Base-by-base conservation (phyloP, 805 yeast genomes). In the Clavispora asparagi region DNA sequence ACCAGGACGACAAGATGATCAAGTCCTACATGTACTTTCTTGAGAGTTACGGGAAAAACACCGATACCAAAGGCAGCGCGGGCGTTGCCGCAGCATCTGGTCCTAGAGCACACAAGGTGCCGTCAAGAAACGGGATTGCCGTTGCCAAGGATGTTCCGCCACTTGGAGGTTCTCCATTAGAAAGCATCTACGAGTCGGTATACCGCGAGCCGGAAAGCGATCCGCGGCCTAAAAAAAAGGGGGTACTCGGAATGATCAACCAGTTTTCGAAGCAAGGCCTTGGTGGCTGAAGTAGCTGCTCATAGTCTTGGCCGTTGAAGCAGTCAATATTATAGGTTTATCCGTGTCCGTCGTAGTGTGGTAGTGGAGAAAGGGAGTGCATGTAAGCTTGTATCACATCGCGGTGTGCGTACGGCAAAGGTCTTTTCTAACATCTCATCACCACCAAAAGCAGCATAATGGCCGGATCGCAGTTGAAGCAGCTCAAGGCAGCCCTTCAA, bases 401-500 rank as follows among this genome's bases (percentile, higher is more conserved):
- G 27, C 29, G 39, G 27, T 6, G 39, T 36, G 39, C n/a, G 40
- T 39, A 37, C 40, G 17, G 30, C 41, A 25, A 33, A 33, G 45
- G 48, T 41, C 27, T 41, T 41, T 44, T 41, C 42, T 35, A 10
- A n/a, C 41, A 28, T 14, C 46, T 19, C 39, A 25, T 31, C 32
- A 14, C 31, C 17, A 30, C 11, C 38, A 16, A 33, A 33, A 33
- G 35, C 35, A 32, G 19, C 19, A 39, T 1, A 13, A 85, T 85
- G 94, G 92, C 85, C 32, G 95, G 95, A 31, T 87, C 96, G 13
- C 97, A 91, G 70, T 72, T 91, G 52, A 90, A 89, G 63, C 82
- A 80, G 70, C 76, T 90, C 45, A 89, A 85, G 58, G 91, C 82
- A 42, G 81, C 89, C 2, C 69, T 90, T 46, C 84, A 84, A 60